A percentile compares a stretch with the other conserved stretches of the same genome.
Evolutionary conservation across 2,329 filamentous ascomycete species (phyloP).

Genomic region (Monilinia fructicola): DNA sequence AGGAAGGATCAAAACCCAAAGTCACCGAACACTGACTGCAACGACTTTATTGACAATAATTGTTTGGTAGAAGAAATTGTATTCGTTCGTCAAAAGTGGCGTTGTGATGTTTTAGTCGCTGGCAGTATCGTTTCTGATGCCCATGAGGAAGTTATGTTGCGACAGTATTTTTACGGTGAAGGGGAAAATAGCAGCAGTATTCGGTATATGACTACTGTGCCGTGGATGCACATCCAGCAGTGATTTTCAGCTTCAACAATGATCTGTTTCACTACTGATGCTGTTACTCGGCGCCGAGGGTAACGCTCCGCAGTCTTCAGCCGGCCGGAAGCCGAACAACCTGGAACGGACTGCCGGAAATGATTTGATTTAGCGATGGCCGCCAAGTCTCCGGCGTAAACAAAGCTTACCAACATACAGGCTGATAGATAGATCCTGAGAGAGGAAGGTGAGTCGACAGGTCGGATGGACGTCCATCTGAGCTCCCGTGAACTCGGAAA

Average conservation of each 20-base stretch:
- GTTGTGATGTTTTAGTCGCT: constrained; percentile 9
- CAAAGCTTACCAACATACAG: constrained; percentile 8
- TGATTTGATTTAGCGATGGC: constrained; percentile 7
- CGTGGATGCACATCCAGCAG: constrained; percentile 7
- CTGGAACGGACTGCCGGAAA: constrained; percentile 8
- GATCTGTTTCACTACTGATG: constrained; percentile 9
- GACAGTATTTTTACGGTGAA: constrained; percentile 8
- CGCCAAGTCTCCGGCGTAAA: constrained; percentile 5
- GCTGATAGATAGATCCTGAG: constrained; percentile 8
- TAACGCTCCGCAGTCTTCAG: constrained; percentile 7
- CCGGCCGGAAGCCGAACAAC: constrained; percentile 7
- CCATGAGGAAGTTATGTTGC: constrained; percentile 9
- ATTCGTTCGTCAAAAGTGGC: constrained; percentile 9
- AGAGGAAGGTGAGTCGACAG: too few species aligned
- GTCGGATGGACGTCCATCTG: too few species aligned
- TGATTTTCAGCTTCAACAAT: constrained; percentile 10
- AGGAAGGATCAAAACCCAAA: constrained; percentile 9
- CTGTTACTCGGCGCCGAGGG: constrained; percentile 7
- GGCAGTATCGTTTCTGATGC: constrained; percentile 7
- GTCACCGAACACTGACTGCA: constrained; percentile 8
- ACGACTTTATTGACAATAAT: constrained; percentile 9
- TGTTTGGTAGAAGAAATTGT: constrained; percentile 10
- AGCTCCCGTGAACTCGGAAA: too few species aligned
- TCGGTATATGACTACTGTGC: constrained; percentile 8
- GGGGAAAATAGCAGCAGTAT: constrained; percentile 8